A percentile compares a stretch with the other conserved stretches of the same genome.
Conservation (phyloP, 768 basidiomycete species). For the Galerina sulciceps region DNA sequence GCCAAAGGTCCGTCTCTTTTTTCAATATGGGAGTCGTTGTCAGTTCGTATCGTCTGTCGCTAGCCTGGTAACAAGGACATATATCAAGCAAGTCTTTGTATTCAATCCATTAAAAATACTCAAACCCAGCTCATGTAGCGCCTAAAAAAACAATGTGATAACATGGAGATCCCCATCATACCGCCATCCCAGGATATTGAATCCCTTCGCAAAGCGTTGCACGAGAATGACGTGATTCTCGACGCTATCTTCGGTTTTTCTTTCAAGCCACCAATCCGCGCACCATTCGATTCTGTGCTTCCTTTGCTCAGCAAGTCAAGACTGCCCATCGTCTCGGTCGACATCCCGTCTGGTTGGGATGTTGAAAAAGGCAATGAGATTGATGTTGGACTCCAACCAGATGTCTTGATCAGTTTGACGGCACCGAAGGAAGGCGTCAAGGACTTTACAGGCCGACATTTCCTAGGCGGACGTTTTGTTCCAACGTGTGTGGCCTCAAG, state of each 20-base stretch:
- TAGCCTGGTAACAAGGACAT: conserved; percentile 93
- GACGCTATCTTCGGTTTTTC: conserved; percentile 99
- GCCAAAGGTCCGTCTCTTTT: conserved; percentile 72
- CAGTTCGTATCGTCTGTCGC: neutral
- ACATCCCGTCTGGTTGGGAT: conserved; percentile 97
- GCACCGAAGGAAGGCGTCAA: conserved; percentile 91
- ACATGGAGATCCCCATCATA: conserved; percentile 83
- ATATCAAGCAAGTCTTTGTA: conserved; percentile 61
- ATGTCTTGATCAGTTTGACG: conserved; percentile 88
- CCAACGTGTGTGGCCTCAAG: conserved; percentile 61
- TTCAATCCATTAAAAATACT: neutral
- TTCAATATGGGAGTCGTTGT: neutral
- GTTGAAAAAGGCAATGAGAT: conserved; percentile 76
- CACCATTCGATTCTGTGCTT: conserved; percentile 84
- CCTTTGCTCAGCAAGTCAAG: conserved; percentile 62
- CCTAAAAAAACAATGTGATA: conserved; percentile 84
- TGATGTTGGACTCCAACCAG: conserved; percentile 66
- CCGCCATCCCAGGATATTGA: conserved; percentile 50
- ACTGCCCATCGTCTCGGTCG: conserved; percentile 90
- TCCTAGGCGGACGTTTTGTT: conserved; percentile 92
- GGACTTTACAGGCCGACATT: conserved; percentile 81
- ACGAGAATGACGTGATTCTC: conserved; percentile 78
- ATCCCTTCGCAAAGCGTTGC: conserved; percentile 52
- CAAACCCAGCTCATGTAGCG: too few relatives aligned
- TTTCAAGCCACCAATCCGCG: conserved; percentile 87